Evolutionary conservation across 345 rosid genomes (phyloP), one percentile per base, ranked within the genome.

Genomic region (Rhodamnia argentea): DNA sequence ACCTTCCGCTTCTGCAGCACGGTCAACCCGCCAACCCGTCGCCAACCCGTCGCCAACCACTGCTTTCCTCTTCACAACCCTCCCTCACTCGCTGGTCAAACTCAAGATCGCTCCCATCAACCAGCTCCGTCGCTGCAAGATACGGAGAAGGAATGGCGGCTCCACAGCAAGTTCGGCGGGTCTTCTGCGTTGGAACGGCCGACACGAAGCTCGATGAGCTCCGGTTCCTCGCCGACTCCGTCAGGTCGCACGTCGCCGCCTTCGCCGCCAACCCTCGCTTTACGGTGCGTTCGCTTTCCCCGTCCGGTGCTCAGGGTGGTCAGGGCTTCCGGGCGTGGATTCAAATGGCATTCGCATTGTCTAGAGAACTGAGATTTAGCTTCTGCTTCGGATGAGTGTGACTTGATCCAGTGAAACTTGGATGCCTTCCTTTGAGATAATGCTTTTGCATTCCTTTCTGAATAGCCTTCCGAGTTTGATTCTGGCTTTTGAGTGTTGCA

Each of bases 151-250:
- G 40, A 59, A 92, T 89, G 93, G 86, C 83, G 51, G 84, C 83
- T 83, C 32, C 12, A 76, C 57, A 16, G 13, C 75, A 83, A 40
- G 82, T 23, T 62, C 93, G 26, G 74, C 87, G 93, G 58, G 97
- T 95, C 64, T 92, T 89, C 92, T 96, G 99, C 84, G 87, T 95
- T 42, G 98, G 98, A 85, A 95, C 99, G 51, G 96, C 92, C 78
- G 99, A 96, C 59, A 94, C 98, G 6, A 96, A 96, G 92, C 90
- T 92, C 87, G 92, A 92, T n/a, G 99, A 96, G 91, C 96, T 96
- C 84, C 93, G 89, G 6, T 93, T 92, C 92, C 93, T 96, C 32
- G 89, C 95, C 8, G 89, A 90, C n/a, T 91, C 96, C 50, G 97
- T 94, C 82, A 88, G 91, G 85, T 92, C 95, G 87, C 88, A 87